These are phyloP conservation scores for Orobanche coerulescens DNA, from an alignment of 257 asterid species.

Conservation along the genomic window DNA sequence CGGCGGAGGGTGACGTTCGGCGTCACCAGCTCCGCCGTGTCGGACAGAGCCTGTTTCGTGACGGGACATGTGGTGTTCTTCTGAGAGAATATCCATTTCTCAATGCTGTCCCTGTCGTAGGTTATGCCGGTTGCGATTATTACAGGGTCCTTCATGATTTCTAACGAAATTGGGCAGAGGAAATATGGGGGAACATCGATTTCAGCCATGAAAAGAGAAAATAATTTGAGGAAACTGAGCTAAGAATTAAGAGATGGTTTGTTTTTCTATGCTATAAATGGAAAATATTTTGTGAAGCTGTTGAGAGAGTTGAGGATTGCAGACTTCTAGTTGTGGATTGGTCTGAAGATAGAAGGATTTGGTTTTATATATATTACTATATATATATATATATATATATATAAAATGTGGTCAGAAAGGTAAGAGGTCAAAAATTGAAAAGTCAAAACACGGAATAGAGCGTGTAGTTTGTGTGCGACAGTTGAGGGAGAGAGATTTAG, in stretches of 20 bases:
- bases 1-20: conserved; percentile 83
- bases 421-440: no score
- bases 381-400: no score
- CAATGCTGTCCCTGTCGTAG: conserved; percentile 72
- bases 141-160: conserved; percentile 86
- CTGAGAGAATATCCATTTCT: conserved; percentile 54
- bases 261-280: no score
- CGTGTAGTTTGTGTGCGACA: not conserved
- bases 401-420: no score
- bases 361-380: no score
- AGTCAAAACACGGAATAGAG: conserved; percentile 13
- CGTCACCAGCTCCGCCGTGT: conserved; percentile 41
- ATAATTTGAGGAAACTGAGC: no score
- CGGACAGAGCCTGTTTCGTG: conserved; percentile 38
- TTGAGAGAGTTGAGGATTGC: not conserved
- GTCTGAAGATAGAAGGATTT: conserved; percentile 18
- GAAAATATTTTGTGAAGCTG: not conserved
- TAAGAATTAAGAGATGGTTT: no score
- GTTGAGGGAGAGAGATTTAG: no score
- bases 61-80: conserved; percentile 54
- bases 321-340: conserved; percentile 24
- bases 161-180: conserved; percentile 69
- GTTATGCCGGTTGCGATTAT: conserved; percentile 66
- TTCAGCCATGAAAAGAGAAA: conserved; percentile 27
- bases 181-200: conserved; percentile 67